Base-by-base conservation (phyloP, 2,329 filamentous ascomycete genomes). In the Aspergillus sp. region DNA sequence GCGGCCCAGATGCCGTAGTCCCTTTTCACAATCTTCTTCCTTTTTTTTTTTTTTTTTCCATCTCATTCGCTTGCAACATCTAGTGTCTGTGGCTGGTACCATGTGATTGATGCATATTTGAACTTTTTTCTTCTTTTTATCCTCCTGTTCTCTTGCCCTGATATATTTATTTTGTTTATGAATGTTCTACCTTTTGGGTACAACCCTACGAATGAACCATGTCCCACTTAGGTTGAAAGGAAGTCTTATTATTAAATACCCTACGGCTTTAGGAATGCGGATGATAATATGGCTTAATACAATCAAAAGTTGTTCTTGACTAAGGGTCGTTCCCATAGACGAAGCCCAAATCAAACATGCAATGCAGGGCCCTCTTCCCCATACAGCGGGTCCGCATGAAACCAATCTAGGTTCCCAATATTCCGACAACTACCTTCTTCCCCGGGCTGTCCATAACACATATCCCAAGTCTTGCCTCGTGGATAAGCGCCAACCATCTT, bases 401-500 rank as follows among this genome's bases (percentile, higher is more conserved):
- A 85, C 86, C 86, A 89, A 5, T 62, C 64, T 65, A 88, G 63
- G 3, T 65, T 62, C 52, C 62, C 68, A 47, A 88, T 87, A 6
- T 63, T 68, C 57, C 79, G 71, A 6, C 82, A 70, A 64, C 82
- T 83, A 6, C 71, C 69, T 66, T 84, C 81, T 67, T 89, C 87
- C 0, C 78, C 83, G 39, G 76, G 65, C 52, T 77, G 77, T 1
- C 87, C 87, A 75, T 90, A 89, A 64, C 87, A 90, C 88, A 90
- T 90, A 70, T 90, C 86, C 86, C 86, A 90, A 17, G 70, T 62
- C 56, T 77, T 79, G 15, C 75, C 82, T 23, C 63, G 74, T 0
- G 86, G 87, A 77, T 90, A 90, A 48, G 80, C 81, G 1, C 87
- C 88, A 0, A 90, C 82, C 86, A 90, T 89, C 67, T 83, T 74